Conservation (phyloP, 2,329 filamentous ascomycete species). For the Sclerotinia sclerotiorum region DNA sequence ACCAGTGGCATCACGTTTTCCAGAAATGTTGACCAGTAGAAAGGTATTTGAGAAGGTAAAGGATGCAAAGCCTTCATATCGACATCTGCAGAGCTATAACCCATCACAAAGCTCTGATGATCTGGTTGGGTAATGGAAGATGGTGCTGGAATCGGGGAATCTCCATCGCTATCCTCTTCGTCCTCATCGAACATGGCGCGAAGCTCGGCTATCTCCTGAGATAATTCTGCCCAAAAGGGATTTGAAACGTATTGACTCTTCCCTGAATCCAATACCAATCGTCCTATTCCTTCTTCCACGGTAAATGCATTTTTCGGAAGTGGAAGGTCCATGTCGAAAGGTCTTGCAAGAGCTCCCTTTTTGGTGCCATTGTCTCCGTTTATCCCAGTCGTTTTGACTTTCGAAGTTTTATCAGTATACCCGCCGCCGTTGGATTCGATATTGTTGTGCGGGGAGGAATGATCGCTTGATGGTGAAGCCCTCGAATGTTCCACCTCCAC, state of each 20-base stretch:
- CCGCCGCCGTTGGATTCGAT: slow-evolving; percentile 26
- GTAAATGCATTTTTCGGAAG: slow-evolving; percentile 33
- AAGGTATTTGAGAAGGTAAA: slow-evolving; percentile 61
- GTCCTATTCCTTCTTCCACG: slow-evolving; percentile 54
- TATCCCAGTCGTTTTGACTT: slow-evolving; percentile 30
- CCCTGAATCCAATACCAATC: slow-evolving; percentile 68
- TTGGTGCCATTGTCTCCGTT: slow-evolving; percentile 34
- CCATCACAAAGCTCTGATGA: slow-evolving; percentile 71
- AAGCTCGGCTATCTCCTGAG: slow-evolving; percentile 50
- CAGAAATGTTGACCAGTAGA: slow-evolving; percentile 69
- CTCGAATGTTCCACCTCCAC: slow-evolving; percentile 43
- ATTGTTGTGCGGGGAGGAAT: slow-evolving; percentile 29
- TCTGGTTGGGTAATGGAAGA: slow-evolving; percentile 59
- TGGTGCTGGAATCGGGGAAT: slow-evolving; percentile 38
- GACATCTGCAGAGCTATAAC: slow-evolving; percentile 69
- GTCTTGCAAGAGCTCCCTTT: slow-evolving; percentile 33
- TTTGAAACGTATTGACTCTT: slow-evolving; percentile 73
- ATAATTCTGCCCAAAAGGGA: slow-evolving; percentile 72
- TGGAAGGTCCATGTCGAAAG: slow-evolving; percentile 32
- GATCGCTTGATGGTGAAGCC: slow-evolving; percentile 35
- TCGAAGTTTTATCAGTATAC: slow-evolving; percentile 17
- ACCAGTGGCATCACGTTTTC: slow-evolving; percentile 73
- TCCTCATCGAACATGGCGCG: slow-evolving; percentile 38
- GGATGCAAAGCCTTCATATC: slow-evolving; percentile 66
- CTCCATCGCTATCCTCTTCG: slow-evolving; percentile 35